Evolutionary conservation across 129 eudicot species (phyloP), one percentile per base, ranked within the genome.

Genomic region (Apium graveolens): DNA sequence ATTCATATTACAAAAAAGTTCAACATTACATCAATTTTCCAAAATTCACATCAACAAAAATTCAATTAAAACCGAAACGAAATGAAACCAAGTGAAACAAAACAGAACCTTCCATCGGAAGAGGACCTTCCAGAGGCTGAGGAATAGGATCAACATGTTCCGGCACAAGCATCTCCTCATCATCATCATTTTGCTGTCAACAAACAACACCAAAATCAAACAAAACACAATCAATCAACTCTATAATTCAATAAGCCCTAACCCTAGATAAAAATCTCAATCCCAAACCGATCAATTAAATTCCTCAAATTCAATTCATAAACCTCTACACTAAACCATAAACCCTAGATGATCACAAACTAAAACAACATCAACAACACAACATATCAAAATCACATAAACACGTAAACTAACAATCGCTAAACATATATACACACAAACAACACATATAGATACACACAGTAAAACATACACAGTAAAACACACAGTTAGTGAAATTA

Each of bases 161-260:
- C 38, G 97, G 98, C 63, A 89, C 93, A 72, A 93, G 90, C 96
- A 93, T 91, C 89, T 93, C 97, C 3, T 91, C 96, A 38, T 91
- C 96, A 34, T 89, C 97, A 73, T 88, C 97, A n/a, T n/a, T n/a
- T 60, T 89, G 88, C 95, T 91, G 89, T 93, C 78, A 39, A 31
- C 8, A 76, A 73, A 73, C 75, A 26, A 12, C 82, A 70, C 80
- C 79, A 82, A 88, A 79, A 49, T 32, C 49, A 46, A 46, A 26
- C 70, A 20, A 48, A 72, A 45, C 69, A 66, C 20, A 31, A 66
- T 6, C 29, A 60, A 60, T 60, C 32, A 60, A n/a, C 31, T 2
- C 2, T 11, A 0, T 26, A 9, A 26, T 26, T 3, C 41, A 31
- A 13, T 66, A 29, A 66, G 31, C 72, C 72, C 72, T 66, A 66